Evolutionary conservation across 1,139 yeast species (phyloP).

Genomic region (Protomyces pachydermus): DNA sequence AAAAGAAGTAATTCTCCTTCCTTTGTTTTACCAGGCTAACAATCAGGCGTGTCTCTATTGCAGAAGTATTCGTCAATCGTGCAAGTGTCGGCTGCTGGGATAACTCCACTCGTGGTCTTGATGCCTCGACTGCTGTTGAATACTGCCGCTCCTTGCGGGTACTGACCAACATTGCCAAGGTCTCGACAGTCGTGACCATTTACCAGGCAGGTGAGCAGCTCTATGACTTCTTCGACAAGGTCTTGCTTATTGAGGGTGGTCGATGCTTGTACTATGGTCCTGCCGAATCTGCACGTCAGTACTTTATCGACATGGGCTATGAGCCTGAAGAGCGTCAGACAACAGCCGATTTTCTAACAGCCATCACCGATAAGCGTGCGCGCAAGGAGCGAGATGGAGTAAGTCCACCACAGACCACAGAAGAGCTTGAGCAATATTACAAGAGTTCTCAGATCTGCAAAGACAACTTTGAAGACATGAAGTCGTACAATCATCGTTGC

Average conservation of each 20-base stretch:
- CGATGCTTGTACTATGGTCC: slow-evolving; percentile 71
- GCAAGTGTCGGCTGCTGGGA: slow-evolving; percentile 67
- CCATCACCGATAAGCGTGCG: slow-evolving; percentile 68
- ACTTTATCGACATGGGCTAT: slow-evolving; percentile 62
- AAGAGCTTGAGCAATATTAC: slow-evolving; percentile 65
- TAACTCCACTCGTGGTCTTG: slow-evolving; percentile 70
- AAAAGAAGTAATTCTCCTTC: slow-evolving; percentile 48
- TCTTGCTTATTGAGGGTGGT: slow-evolving; percentile 66
- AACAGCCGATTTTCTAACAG: slow-evolving; percentile 75
- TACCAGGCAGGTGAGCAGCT: slow-evolving; percentile 80
- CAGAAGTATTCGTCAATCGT: slow-evolving; percentile 58
- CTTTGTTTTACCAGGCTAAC: neutral
- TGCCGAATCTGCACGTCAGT: slow-evolving; percentile 53
- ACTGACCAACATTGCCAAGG: slow-evolving; percentile 53
- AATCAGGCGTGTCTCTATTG: slow-evolving; percentile 59
- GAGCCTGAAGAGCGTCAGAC: slow-evolving; percentile 69
- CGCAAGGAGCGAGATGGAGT: slow-evolving; percentile 56
- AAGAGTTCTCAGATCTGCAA: slow-evolving; percentile 51
- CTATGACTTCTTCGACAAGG: slow-evolving; percentile 64
- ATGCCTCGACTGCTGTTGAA: slow-evolving; percentile 57
- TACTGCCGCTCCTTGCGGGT: slow-evolving; percentile 65
- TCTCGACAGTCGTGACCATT: slow-evolving; percentile 70
- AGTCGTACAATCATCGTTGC: slow-evolving; percentile 36
- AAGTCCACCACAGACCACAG: slow-evolving; percentile 61
- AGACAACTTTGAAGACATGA: slow-evolving; percentile 43